These are phyloP conservation scores for Epichloe festucae DNA, from an alignment of 2,329 filamentous ascomycete species.

Conservation along the genomic window DNA sequence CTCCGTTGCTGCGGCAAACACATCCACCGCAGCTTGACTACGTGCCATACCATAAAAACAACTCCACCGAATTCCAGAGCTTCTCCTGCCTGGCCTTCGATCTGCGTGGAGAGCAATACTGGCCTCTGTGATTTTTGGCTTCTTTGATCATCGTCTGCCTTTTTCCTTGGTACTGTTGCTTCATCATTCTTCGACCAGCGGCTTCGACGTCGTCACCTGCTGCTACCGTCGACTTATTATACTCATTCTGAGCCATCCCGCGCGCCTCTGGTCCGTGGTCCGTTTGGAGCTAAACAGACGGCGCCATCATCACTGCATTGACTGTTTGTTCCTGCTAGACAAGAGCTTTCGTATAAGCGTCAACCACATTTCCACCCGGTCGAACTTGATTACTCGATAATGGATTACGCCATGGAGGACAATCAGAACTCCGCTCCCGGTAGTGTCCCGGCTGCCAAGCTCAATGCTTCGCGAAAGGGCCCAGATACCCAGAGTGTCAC, in stretches of 20 bases:
- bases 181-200: background rate
- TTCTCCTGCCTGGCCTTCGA: background rate
- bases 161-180: background rate
- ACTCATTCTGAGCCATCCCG: background rate
- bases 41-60: slow-evolving; percentile 3
- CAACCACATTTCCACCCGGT: background rate
- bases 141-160: background rate
- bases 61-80: background rate
- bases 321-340: background rate
- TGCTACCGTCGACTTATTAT: background rate
- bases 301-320: background rate
- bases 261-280: background rate
- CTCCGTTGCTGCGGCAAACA: slow-evolving; percentile 15
- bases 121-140: background rate
- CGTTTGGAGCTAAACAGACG: background rate
- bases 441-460: slow-evolving; percentile 47
- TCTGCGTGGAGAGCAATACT: background rate
- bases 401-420: slow-evolving; percentile 37
- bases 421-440: slow-evolving; percentile 56
- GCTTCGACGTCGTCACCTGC: background rate
- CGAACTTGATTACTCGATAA: slow-evolving; percentile 8
- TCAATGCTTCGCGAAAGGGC: slow-evolving; percentile 41
- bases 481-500: slow-evolving; percentile 62
- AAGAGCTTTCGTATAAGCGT: background rate
- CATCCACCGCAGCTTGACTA: background rate